Conservation (phyloP, 345 rosid genomes). For the Lepidium africanum region DNA sequence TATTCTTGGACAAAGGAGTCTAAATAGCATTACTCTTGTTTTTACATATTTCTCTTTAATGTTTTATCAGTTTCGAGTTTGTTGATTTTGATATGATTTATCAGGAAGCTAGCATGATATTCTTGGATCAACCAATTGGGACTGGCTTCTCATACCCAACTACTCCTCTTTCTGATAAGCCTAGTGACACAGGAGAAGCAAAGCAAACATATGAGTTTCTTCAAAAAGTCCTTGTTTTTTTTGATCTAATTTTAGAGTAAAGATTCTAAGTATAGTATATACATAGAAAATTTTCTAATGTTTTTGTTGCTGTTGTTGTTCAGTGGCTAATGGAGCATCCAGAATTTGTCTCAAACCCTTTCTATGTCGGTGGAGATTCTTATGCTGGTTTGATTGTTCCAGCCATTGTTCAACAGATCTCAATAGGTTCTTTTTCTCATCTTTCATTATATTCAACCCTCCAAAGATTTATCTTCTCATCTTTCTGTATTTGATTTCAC, state of each 20-base stretch:
- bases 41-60: not conserved
- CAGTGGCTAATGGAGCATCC: conserved; percentile 4
- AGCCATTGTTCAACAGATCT: not conserved
- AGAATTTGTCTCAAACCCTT: not conserved
- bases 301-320: not conserved
- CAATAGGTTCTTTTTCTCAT: not conserved
- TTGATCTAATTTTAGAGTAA: not conserved
- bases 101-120: conserved; percentile 13
- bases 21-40: no score
- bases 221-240: not conserved
- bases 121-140: conserved; percentile 44
- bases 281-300: no score
- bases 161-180: conserved; percentile 13
- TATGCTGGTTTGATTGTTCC: not conserved
- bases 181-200: conserved; percentile 37
- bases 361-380: conserved; percentile 4
- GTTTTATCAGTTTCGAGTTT: not conserved
- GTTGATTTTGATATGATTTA: not conserved
- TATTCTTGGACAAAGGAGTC: conserved; percentile 60
- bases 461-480: no score
- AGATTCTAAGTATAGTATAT: no score
- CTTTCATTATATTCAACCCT: no score
- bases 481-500: no score
- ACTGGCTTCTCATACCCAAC: conserved; percentile 62
- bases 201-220: conserved; percentile 16